Base-by-base conservation (phyloP, 305 asterid genomes). In the Fraxinus dipetala region DNA sequence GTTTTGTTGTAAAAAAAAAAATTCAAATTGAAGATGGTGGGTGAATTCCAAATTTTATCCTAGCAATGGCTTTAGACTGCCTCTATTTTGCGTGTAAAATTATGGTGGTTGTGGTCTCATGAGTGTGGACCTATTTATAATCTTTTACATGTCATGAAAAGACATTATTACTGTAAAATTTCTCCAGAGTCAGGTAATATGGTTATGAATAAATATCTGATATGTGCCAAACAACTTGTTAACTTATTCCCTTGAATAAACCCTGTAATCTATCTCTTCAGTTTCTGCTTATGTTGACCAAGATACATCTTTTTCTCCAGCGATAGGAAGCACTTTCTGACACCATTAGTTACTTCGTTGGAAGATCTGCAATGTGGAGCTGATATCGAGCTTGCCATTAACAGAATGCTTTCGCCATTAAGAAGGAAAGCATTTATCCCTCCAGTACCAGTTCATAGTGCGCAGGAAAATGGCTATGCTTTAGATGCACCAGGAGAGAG, bases 261-360 rank as follows among this genome's bases (percentile, higher is more conserved):
- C 65, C 20, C 38, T 73, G 8, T 34, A 22, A 20, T 70, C 51
- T 22, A 75, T 74, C 34, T 69, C 40, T 69, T 13, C 22, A 30
- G 75, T 31, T 82, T 61, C 76, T 22, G 72, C 40, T 77, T 81
- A 14, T 75, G 80, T 83, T 87, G 80, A 87, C 75, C 59, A 40
- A 22, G 36, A 40, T 70, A 22, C 74, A 18, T 75, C 26, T 82
- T 79, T 45, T 85, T 59, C 76, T 84, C 40, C 90, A 95, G 98
- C n/a, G 96, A 95, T 87, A 89, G 91, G 90, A 95, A 93, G 93
- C 87, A 78, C 81, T 93, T 94, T 91, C 86, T 94, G 85, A 93
- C 98, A 32, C 99, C 99, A 2, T 87, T 94, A 51, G 91, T 93
- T 82, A 92, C 99, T 76, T 73, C 90, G 78, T 80, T 93, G 91